Base-by-base conservation (phyloP, 108 stramenopile species). In the Schizochytrium sp. region DNA sequence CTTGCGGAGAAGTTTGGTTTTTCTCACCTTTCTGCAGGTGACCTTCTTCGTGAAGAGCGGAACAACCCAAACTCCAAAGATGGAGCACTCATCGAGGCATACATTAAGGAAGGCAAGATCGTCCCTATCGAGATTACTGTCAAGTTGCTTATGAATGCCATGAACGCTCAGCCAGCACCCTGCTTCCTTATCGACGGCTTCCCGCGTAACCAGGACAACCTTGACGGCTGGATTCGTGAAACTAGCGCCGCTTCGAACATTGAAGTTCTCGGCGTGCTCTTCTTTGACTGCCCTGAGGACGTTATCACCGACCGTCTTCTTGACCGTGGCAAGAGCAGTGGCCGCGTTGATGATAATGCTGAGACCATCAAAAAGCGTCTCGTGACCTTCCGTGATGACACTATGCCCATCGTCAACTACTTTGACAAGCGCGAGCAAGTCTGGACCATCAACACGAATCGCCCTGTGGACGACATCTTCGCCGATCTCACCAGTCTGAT, bases 141-240 rank as follows among this genome's bases (percentile, higher is more conserved):
- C 38, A 90, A 44, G 4, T 83, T 94, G 55, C 72, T 94, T 46
- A 49, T 17, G 72, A 57, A 46, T 15, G 94, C 91, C 57, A 93
- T 94, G 90, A 42, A 69, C 40, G 57, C 53, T 4, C 46, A 61
- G 56, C 56, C 53, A 40, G 19, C 47, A n/a, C 46, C n/a, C 44
- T 44, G 91, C 56, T 94, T 91, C 88, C 91, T 94, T 41, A 91
- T 94, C 53, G 94, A 94, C 60, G 94, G 94, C 53, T 94, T 94
- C 87, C 94, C 94, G 17, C 92, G 94, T 3, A 92, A 91, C 72
- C 41, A 49, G 40, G 94, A 94, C 87, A 93, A 94, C 61, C 7
- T 88, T 3, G 89, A 92, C 28, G 93, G 90, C 12, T 94, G 92
- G 92, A 87, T 91, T 12, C 41, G 53, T n/a, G 45, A 90, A 4